Conservation (phyloP, 495 filamentous ascomycete genomes). For the Terfezia claveryi region DNA sequence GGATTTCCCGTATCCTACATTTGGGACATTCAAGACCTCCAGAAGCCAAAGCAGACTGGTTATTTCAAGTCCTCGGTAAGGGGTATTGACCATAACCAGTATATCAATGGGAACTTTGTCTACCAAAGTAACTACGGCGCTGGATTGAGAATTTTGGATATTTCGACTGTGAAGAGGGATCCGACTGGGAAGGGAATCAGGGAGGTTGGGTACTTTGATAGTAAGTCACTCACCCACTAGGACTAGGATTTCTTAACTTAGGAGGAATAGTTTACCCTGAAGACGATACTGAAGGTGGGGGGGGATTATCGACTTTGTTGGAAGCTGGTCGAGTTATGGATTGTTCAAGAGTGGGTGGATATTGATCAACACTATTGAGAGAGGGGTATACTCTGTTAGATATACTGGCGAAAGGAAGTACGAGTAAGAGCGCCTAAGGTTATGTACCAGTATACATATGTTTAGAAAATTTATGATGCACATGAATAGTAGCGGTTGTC, state of each 20-base stretch:
- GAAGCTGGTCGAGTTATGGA: conserved; percentile 35
- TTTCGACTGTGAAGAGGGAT: conserved; percentile 30
- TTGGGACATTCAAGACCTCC: conserved; percentile 33
- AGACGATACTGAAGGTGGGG: conserved; percentile 26
- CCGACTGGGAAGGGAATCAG: conserved; percentile 31
- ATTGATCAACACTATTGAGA: conserved; percentile 37
- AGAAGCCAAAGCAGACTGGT: conserved; percentile 33
- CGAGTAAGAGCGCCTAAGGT: no score
- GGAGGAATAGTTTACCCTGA: conserved; percentile 29
- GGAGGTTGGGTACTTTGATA: conserved; percentile 37
- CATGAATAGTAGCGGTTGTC: no score
- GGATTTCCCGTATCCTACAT: conserved; percentile 33
- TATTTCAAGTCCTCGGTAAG: conserved; percentile 28
- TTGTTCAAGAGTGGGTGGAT: conserved; percentile 36
- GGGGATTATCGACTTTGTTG: conserved; percentile 34
- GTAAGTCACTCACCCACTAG: not conserved
- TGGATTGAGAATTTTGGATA: conserved; percentile 35
- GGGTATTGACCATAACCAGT: conserved; percentile 42
- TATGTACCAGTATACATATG: no score
- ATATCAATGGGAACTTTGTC: conserved; percentile 28
- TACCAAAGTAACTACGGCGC: conserved; percentile 41
- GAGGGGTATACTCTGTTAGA: conserved; percentile 19
- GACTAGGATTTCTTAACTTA: not conserved
- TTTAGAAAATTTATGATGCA: no score
- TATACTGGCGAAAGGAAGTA: not conserved